Evolutionary conservation across 768 basidiomycete species (phyloP).

Genomic region (Leucogyrophana mollusca): DNA sequence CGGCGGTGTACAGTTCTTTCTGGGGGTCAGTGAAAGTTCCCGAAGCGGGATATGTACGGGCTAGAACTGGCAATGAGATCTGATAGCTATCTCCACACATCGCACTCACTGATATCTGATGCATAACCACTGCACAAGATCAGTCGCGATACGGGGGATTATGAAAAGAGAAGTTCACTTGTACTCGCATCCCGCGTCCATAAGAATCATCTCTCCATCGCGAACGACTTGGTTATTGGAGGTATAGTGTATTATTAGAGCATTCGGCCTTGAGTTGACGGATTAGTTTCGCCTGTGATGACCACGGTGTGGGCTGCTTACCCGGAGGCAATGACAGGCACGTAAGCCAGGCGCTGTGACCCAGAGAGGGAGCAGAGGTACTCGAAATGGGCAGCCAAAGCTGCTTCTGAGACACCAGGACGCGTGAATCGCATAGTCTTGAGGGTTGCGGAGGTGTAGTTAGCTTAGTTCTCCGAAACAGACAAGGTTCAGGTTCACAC

Average conservation of each 20-base stretch:
- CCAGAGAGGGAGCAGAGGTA: conserved; percentile 81
- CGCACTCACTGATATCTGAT: conserved; percentile 80
- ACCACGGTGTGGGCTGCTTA: conserved; percentile 30
- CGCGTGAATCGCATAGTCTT: conserved; percentile 83
- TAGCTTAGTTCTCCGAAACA: background rate
- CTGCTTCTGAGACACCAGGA: conserved; percentile 55
- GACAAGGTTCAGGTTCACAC: conserved; percentile 36
- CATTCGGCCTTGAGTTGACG: conserved; percentile 60
- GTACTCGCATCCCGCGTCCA: conserved; percentile 93
- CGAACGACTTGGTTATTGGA: conserved; percentile 79
- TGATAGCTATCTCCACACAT: background rate
- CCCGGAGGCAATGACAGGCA: conserved; percentile 97
- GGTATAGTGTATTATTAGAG: conserved; percentile 92
- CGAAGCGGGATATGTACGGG: conserved; percentile 85
- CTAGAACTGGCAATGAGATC: conserved; percentile 32
- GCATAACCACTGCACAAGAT: conserved; percentile 71
- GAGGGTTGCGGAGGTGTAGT: background rate
- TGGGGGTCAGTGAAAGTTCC: conserved; percentile 81
- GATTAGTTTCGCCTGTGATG: background rate
- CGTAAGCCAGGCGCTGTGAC: conserved; percentile 89
- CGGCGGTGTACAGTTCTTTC: conserved; percentile 79
- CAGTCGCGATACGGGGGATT: background rate
- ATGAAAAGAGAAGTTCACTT: conserved; percentile 56
- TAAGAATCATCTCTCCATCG: conserved; percentile 72
- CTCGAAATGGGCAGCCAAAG: conserved; percentile 83